Evolutionary conservation across 2,329 filamentous ascomycete species (phyloP).

Genomic region (Fusarium papillatum): DNA sequence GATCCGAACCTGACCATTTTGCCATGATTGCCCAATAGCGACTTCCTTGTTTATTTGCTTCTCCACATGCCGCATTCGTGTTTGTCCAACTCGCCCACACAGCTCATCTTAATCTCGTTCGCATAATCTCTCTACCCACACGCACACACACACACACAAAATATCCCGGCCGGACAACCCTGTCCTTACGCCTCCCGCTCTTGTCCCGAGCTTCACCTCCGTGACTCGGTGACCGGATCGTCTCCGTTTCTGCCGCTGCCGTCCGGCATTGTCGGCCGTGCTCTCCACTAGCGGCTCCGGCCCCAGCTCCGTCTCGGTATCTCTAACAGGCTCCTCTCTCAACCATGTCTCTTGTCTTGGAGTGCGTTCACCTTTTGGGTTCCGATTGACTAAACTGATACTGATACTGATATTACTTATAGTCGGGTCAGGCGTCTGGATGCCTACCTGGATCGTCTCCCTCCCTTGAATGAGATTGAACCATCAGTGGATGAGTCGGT

Average conservation of each 20-base stretch:
- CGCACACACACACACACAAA: conserved; percentile 4
- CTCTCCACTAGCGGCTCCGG: conserved; percentile 27
- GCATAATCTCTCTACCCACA: conserved; percentile 12
- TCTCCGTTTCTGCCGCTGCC: background rate
- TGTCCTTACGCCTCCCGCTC: background rate
- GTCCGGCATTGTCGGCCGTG: conserved; percentile 23
- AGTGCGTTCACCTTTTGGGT: conserved; percentile 41
- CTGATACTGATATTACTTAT: conserved; percentile 35
- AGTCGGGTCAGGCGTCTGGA: conserved; percentile 75
- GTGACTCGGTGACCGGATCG: conserved; percentile 21
- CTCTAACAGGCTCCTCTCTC: conserved; percentile 26
- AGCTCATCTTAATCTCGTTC: conserved; percentile 20
- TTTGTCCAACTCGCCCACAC: conserved; percentile 35
- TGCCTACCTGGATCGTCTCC: conserved; percentile 74
- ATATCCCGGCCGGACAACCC: conserved; percentile 1
- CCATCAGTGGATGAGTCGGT: conserved; percentile 57
- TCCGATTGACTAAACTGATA: conserved; percentile 5
- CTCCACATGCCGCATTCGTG: conserved; percentile 44
- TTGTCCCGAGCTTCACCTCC: conserved; percentile 19
- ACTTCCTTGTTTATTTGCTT: background rate
- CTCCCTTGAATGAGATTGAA: conserved; percentile 53
- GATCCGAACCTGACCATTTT: conserved; percentile 23
- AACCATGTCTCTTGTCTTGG: conserved; percentile 47
- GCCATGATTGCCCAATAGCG: background rate
- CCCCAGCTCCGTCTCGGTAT: conserved; percentile 11